A percentile compares a stretch with the other conserved stretches of the same genome.
Conservation (phyloP, 140 eudicot genomes). For the Erigeron philadelphicus region DNA sequence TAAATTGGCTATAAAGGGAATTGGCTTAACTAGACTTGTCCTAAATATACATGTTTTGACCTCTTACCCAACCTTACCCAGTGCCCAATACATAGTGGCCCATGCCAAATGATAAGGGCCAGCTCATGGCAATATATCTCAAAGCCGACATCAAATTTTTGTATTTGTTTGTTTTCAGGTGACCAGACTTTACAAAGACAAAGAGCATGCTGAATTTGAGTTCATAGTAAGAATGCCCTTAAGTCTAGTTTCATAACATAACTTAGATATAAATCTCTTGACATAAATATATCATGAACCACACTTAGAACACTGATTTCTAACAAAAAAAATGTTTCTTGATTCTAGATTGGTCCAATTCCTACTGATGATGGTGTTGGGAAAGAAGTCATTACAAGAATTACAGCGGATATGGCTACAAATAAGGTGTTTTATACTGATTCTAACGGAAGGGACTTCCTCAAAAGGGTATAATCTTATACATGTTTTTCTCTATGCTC, state of each 20-base stretch:
- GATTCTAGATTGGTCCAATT: conserved; percentile 75
- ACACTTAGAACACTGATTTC: background rate
- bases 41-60: background rate
- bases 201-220: conserved; percentile 93
- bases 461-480: conserved; percentile 56
- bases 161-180: conserved; percentile 39
- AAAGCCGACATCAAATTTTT: background rate
- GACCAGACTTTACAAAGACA: conserved; percentile 71
- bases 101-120: background rate
- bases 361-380: conserved; percentile 65
- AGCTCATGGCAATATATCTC: background rate
- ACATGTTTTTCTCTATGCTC: background rate
- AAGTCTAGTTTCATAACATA: background rate
- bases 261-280: background rate
- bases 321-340: conserved; percentile 11
- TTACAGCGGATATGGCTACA: conserved; percentile 73
- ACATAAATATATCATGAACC: background rate
- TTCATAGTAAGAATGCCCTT: conserved; percentile 55
- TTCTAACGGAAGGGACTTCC: conserved; percentile 86
- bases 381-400: conserved; percentile 81
- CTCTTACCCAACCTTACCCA: background rate
- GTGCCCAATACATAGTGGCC: background rate
- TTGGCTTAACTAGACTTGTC: background rate
- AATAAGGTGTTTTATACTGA: conserved; percentile 77
- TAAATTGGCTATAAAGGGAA: background rate